Base-by-base conservation (phyloP, 495 filamentous ascomycete genomes). In the Penicillium pulvis region DNA sequence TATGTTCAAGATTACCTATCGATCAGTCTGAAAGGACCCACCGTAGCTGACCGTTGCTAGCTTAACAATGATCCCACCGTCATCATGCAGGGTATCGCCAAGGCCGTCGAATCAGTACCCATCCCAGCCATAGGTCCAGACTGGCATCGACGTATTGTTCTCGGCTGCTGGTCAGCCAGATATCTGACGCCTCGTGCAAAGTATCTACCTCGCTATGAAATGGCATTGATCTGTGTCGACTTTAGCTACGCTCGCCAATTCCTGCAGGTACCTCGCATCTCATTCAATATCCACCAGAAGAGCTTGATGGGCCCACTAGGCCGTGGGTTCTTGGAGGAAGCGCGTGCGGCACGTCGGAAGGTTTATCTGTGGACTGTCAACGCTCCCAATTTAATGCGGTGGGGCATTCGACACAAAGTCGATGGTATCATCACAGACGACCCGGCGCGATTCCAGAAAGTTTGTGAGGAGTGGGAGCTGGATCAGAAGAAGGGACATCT, bases 361-460 rank as follows among this genome's bases (percentile, higher is more conserved):
- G 71, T 97, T 8, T 89, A 85, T 64, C 76, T 84, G 1, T 98
- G 93, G 93, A 97, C 93, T 0, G 90, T 96, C 20, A 95, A 97
- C 61, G 83, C 87, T 4, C 80, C 82, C 52, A 69, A 73, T 12
- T 77, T 82, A 67, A 96, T 96, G 92, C 76, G 83, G 63, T 93
- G 90, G 89, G 75, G 82, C 47, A 81, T 87, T 30, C 70, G 73
- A 23, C 68, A 78, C 12, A 64, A 66, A n/a, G 65, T 85, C 0
- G 82, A 86, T 56, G 84, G 81, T 0, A 75, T 85, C 1, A 79
- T 87, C 28, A 85, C 84, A 14, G 85, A 88, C 55, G 75, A 87
- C 44, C 83, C 83, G 0, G 73, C 42, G 16, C 49, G 44, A 36
- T 65, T 52, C 42, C 48, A 36, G 12, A 19, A 58, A 7, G 53